A percentile compares a stretch with the other conserved stretches of the same genome.
Evolutionary conservation across 345 rosid genomes (phyloP).

Genomic region (Citrus cavaleriei): DNA sequence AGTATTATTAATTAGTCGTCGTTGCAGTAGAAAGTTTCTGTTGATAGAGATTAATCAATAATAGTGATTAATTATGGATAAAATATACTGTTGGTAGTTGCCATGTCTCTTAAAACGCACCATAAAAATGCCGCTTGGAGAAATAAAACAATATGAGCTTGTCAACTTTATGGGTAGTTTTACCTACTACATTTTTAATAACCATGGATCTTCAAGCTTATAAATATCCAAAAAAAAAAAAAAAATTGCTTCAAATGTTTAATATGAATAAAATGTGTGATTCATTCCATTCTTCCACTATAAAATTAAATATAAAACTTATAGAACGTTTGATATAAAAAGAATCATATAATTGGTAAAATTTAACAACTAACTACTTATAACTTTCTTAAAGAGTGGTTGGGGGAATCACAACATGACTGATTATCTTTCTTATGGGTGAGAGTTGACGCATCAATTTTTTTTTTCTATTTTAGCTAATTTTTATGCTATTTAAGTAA

Average conservation of each 20-base stretch:
- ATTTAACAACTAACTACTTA: not conserved
- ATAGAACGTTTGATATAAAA: not conserved
- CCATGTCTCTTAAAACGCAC: not conserved
- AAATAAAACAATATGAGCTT: not conserved
- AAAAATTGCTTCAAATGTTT: not conserved
- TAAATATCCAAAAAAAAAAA: rapidly evolving
- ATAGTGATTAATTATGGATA: not conserved
- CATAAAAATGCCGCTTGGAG: not conserved
- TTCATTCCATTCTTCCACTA: not conserved
- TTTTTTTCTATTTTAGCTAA: not conserved
- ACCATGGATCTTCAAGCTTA: too few species aligned
- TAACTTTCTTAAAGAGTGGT: not conserved
- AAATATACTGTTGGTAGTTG: not conserved
- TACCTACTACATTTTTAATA: not conserved
- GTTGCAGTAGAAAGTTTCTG: too few species aligned
- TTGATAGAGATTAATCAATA: too few species aligned
- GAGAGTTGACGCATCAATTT: not conserved
- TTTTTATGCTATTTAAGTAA: not conserved
- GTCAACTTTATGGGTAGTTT: not conserved
- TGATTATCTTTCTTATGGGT: not conserved
- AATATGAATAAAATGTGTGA: too few species aligned
- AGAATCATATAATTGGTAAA: not conserved
- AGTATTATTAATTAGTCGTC: too few species aligned
- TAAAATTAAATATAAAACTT: too few species aligned
- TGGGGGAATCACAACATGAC: not conserved